Conservation (phyloP, 352 stramenopile species). For the Phytophthora colocasiae region DNA sequence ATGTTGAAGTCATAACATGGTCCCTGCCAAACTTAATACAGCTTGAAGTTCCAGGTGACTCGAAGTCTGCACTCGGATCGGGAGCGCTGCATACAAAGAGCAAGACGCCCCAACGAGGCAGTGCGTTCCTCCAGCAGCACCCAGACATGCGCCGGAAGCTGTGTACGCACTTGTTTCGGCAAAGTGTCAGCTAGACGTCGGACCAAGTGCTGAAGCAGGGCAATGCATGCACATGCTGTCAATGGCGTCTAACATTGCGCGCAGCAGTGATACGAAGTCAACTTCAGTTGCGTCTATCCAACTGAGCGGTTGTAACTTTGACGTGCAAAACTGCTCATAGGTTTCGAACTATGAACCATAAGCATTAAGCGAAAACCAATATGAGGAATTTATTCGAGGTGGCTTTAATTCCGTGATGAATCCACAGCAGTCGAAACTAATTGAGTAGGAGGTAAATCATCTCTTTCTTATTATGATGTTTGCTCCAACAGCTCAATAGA, state of each 20-base stretch:
- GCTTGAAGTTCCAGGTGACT: constrained; percentile 48
- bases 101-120: constrained; percentile 7
- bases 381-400: too few relatives aligned
- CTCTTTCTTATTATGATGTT: too few relatives aligned
- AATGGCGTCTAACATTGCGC: not conserved
- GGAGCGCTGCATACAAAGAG: constrained; percentile 21
- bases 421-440: too few relatives aligned
- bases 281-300: not conserved
- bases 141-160: constrained; percentile 16
- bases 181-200: constrained; percentile 5
- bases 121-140: not conserved
- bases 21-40: constrained; percentile 51
- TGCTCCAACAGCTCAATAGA: too few relatives aligned
- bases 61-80: not conserved
- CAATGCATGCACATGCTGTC: constrained; percentile 15
- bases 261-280: constrained; percentile 14
- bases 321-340: too few relatives aligned
- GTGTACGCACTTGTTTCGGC: constrained; percentile 7
- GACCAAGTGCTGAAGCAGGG: constrained; percentile 5
- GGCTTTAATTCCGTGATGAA: too few relatives aligned
- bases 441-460: too few relatives aligned
- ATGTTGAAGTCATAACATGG: constrained; percentile 47
- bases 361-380: too few relatives aligned
- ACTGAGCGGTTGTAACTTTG: too few relatives aligned
- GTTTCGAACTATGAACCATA: too few relatives aligned